Evolutionary conservation across 306 rosid genomes (phyloP).

Genomic region (Quercus alba): DNA sequence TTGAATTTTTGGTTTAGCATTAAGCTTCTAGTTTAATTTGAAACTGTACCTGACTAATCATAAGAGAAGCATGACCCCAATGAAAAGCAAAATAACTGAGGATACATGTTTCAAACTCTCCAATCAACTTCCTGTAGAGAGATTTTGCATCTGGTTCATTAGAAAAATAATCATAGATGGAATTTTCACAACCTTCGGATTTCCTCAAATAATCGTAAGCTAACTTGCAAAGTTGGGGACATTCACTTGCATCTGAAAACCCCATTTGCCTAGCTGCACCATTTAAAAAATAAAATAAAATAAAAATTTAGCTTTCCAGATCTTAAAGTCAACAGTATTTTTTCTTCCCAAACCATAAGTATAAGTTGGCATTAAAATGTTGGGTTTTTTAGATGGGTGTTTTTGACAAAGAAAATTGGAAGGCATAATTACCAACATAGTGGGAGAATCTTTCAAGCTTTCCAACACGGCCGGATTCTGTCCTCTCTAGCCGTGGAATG

Average conservation of each 20-base stretch:
- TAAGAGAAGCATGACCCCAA: constrained; percentile 63
- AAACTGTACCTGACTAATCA: constrained; percentile 51
- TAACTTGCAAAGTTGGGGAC: constrained; percentile 51
- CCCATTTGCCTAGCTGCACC: constrained; percentile 76
- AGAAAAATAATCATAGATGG: constrained; percentile 45
- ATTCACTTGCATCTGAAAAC: constrained; percentile 48
- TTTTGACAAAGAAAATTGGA: not conserved
- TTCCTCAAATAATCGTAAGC: constrained; percentile 57
- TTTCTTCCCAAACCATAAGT: too few species aligned
- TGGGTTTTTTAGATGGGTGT: too few species aligned
- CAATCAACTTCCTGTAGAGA: constrained; percentile 44
- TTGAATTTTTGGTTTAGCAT: not conserved
- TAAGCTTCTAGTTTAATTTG: not conserved
- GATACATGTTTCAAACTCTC: constrained; percentile 70
- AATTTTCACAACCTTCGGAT: constrained; percentile 49
- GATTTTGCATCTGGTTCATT: constrained; percentile 36
- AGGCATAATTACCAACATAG: constrained; percentile 52
- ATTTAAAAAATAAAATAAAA: not conserved
- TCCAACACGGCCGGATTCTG: constrained; percentile 59
- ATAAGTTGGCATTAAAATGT: too few species aligned
- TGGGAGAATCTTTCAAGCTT: constrained; percentile 65
- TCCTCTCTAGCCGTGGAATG: constrained; percentile 33
- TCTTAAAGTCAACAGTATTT: too few species aligned
- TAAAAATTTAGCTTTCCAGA: not conserved
- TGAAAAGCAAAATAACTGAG: constrained; percentile 79